phyloP scores from a whole-genome alignment of 2,329 filamentous ascomycete genomes.

The Diaporthe sp. region DNA sequence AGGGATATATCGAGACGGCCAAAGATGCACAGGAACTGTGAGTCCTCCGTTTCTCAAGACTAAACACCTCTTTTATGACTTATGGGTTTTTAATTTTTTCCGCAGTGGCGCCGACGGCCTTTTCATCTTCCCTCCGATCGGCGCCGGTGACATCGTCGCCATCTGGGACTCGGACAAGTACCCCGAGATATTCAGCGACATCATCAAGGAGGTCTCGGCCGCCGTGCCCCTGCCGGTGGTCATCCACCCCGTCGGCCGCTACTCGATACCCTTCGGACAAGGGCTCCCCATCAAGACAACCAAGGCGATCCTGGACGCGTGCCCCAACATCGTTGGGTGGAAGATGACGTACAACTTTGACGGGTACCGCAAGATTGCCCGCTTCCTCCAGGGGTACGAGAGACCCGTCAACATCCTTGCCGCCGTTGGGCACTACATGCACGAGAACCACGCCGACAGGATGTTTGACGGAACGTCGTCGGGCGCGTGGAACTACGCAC shows the following conservation, averaged over 20 bases:
- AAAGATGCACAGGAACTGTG: constrained; percentile 15
- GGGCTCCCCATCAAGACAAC: constrained; percentile 12
- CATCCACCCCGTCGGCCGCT: constrained; percentile 4
- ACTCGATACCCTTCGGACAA: neutral
- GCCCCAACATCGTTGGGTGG: constrained; percentile 9
- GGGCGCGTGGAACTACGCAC: constrained; percentile 8
- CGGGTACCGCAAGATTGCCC: constrained; percentile 3
- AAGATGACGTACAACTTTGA: constrained; percentile 25
- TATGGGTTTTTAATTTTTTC: too few relatives aligned
- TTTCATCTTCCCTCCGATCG: constrained; percentile 7
- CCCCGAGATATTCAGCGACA: constrained; percentile 15
- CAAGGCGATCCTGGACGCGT: constrained; percentile 16
- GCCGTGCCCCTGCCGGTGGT: neutral
- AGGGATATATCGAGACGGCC: constrained; percentile 6
- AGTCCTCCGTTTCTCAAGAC: accelerated
- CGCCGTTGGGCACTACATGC: neutral
- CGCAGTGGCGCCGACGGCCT: neutral
- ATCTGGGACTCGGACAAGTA: constrained; percentile 24
- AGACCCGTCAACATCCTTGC: neutral
- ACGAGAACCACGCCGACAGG: neutral
- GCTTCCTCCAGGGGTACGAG: neutral
- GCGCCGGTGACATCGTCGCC: constrained; percentile 5
- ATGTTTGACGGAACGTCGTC: constrained; percentile 13
- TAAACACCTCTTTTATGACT: too few relatives aligned
- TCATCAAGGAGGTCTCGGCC: constrained; percentile 13